Evolutionary conservation across 108 stramenopile genomes (phyloP).

Genomic region (Stephanodiscus minutulus): DNA sequence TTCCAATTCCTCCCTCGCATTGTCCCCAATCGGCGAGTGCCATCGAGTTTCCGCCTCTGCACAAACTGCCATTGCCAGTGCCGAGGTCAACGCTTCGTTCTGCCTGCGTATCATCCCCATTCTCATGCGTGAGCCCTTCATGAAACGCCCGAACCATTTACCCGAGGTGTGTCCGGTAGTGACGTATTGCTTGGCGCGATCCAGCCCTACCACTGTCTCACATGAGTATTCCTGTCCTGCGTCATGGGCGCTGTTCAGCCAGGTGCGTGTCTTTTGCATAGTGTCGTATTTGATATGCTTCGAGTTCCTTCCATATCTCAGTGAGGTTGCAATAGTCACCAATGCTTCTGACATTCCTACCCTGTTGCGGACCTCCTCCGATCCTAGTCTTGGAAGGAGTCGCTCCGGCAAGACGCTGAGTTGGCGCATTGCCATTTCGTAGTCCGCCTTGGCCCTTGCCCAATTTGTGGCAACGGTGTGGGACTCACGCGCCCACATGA

Average conservation of each 20-base stretch:
- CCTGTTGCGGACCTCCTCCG: background rate
- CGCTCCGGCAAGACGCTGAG: background rate
- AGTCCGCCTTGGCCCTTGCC: too few species aligned
- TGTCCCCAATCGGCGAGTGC: background rate
- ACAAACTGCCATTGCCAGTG: background rate
- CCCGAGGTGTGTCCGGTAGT: background rate
- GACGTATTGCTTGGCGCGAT: background rate
- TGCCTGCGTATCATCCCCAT: too few species aligned
- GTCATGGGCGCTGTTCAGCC: background rate
- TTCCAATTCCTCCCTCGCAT: background rate
- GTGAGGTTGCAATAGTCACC: background rate
- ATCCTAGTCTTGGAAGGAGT: background rate
- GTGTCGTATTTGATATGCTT: background rate
- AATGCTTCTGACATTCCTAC: background rate
- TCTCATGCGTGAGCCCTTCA: background rate
- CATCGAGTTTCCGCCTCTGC: background rate
- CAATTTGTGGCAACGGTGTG: slow-evolving; percentile 37
- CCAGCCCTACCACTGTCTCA: too few species aligned
- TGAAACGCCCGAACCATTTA: background rate
- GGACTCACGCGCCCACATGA: slow-evolving; percentile 49
- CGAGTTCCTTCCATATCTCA: background rate
- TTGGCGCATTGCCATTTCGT: background rate
- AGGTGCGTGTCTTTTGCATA: background rate
- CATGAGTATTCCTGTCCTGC: background rate
- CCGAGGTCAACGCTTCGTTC: background rate